Evolutionary conservation across 768 basidiomycete species (phyloP).

Genomic region (Chalciporus pseudorubinellus): DNA sequence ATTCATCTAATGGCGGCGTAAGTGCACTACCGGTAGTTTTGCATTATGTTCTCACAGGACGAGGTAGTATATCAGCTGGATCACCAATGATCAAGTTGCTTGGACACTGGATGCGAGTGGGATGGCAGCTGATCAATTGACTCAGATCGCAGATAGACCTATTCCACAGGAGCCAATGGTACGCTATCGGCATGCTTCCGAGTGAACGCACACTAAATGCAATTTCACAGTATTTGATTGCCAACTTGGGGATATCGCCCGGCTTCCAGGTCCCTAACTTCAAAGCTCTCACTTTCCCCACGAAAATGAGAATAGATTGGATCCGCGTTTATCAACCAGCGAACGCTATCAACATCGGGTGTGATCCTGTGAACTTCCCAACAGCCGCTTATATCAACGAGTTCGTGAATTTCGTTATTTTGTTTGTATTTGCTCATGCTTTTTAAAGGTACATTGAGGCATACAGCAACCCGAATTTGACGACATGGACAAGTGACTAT

Average conservation of each 20-base stretch:
- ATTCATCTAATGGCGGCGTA: conserved; percentile 45
- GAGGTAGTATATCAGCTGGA: conserved; percentile 75
- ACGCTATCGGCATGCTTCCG: conserved; percentile 10
- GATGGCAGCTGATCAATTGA: conserved; percentile 52
- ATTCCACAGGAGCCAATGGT: conserved; percentile 86
- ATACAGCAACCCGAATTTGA: conserved; percentile 81
- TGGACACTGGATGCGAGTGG: conserved; percentile 72
- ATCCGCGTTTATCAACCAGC: conserved; percentile 87
- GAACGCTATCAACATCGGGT: conserved; percentile 73
- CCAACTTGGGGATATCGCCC: conserved; percentile 80
- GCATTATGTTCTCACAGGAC: conserved; percentile 5
- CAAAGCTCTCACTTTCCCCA: conserved; percentile 66
- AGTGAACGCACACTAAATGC: not conserved
- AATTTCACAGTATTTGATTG: conserved; percentile 66
- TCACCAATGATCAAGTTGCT: conserved; percentile 53
- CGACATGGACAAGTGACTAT: conserved; percentile 68
- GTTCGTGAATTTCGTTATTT: conserved; percentile 35
- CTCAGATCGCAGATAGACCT: conserved; percentile 64
- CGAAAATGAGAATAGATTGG: conserved; percentile 78
- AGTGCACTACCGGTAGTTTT: conserved; percentile 20
- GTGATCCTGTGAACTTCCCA: conserved; percentile 76
- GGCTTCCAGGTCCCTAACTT: conserved; percentile 80
- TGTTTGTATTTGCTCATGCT: not conserved
- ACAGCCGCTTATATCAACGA: conserved; percentile 79
- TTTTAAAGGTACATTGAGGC: conserved; percentile 53